A percentile compares a stretch with the other conserved stretches of the same genome.
These are phyloP conservation scores for Podospora bellae-mahoneyi DNA, from an alignment of 495 filamentous ascomycete genomes.

Conservation along the genomic window DNA sequence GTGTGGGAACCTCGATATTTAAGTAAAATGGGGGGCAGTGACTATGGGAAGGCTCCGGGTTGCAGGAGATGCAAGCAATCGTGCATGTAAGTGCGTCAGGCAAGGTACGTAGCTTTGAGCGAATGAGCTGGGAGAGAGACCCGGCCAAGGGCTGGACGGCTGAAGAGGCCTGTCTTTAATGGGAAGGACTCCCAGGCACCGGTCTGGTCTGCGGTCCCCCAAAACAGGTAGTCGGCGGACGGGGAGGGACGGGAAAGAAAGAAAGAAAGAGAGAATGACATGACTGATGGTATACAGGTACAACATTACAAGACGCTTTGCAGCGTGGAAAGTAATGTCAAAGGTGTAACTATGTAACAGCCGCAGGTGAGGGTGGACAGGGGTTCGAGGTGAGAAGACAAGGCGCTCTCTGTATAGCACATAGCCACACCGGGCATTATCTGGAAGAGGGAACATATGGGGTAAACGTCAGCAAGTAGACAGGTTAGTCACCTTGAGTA, in stretches of 20 bases:
- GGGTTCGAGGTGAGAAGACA: slow-evolving; percentile 1
- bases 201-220: not conserved
- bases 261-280: not conserved
- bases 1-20: slow-evolving; percentile 1
- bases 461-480: slow-evolving; percentile 5
- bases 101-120: slow-evolving; percentile 5
- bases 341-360: not conserved
- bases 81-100: slow-evolving; percentile 7
- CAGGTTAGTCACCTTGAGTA: not conserved
- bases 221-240: not conserved
- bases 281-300: not conserved
- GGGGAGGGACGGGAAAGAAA: not conserved
- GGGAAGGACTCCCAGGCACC: slow-evolving; percentile 8
- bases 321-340: not conserved
- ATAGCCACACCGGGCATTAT: not conserved
- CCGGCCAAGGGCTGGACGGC: not conserved
- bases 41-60: not conserved
- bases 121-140: slow-evolving; percentile 1
- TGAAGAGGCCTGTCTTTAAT: slow-evolving; percentile 2
- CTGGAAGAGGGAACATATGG: not conserved
- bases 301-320: not conserved
- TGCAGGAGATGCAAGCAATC: slow-evolving; percentile 6
- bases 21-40: not conserved
- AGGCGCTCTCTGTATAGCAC: not conserved
- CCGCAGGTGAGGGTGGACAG: not conserved